Conservation (phyloP, 176 grass and related monocot species). For the bread wheat (Triticum aestivum) region DNA sequence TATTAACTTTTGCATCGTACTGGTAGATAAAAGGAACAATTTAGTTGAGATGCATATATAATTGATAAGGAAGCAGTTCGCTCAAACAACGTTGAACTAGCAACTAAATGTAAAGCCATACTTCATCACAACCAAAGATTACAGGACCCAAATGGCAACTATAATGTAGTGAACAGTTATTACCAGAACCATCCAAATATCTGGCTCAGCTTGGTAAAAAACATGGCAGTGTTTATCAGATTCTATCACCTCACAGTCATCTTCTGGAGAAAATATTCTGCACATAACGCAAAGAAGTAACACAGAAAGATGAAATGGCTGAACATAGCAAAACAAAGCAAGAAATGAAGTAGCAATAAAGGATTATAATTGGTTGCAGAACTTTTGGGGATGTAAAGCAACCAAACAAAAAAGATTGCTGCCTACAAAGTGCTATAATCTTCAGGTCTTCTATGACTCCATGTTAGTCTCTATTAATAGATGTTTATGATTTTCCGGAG, state of each 20-base stretch:
- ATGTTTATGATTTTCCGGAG: neutral
- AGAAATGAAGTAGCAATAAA: neutral
- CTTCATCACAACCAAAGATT: neutral
- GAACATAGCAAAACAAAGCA: neutral
- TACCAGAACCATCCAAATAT: slow-evolving; percentile 99
- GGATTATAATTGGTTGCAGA: neutral
- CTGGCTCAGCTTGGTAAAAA: slow-evolving; percentile 85
- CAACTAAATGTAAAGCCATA: neutral
- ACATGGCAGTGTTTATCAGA: slow-evolving; percentile 85
- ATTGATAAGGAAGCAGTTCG: neutral
- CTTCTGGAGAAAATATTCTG: slow-evolving; percentile 97
- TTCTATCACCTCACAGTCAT: slow-evolving; percentile 92
- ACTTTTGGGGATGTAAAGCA: neutral
- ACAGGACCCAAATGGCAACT: neutral
- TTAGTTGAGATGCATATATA: neutral
- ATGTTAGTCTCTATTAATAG: slow-evolving; percentile 5
- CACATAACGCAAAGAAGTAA: slow-evolving; percentile 25
- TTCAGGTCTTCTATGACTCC: neutral
- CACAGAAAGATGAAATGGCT: slow-evolving; percentile 6
- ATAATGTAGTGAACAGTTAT: neutral
- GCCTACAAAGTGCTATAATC: neutral
- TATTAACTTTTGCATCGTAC: neutral
- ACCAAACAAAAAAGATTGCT: neutral
- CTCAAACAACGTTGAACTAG: neutral
- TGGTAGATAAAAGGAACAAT: neutral